phyloP scores from a whole-genome alignment of 2,329 filamentous ascomycete species.

The Fusarium tjaetaba region DNA sequence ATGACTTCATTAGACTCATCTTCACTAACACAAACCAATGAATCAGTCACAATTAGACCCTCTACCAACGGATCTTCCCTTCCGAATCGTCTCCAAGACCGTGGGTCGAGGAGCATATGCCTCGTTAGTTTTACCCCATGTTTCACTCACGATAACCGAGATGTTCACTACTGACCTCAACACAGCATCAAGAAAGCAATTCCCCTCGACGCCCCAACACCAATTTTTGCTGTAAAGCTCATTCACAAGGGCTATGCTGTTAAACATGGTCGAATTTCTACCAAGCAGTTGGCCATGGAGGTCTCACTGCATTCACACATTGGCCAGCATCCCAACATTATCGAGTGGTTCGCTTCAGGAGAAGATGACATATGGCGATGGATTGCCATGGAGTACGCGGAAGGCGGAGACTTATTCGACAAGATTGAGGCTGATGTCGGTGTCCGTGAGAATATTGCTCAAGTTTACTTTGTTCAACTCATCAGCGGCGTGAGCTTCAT shows the following conservation, averaged over 20 bases:
- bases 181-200: conserved; percentile 90
- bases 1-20: not conserved
- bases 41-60: conserved; percentile 89
- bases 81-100: conserved; percentile 94
- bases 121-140: conserved; percentile 69
- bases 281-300: conserved; percentile 92
- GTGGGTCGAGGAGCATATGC: conserved; percentile 97
- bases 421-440: conserved; percentile 99
- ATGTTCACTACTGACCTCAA: conserved; percentile 6
- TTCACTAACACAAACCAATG: conserved; percentile 49
- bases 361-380: conserved; percentile 90
- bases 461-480: conserved; percentile 95
- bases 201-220: conserved; percentile 72
- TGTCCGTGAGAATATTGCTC: conserved; percentile 92
- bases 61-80: conserved; percentile 85
- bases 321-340: conserved; percentile 90
- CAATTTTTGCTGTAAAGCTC: conserved; percentile 96
- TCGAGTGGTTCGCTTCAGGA: conserved; percentile 88
- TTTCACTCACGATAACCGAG: conserved; percentile 2
- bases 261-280: conserved; percentile 85
- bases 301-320: conserved; percentile 89
- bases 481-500: conserved; percentile 92
- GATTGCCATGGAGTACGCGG: conserved; percentile 98
- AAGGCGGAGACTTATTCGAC: conserved; percentile 96
- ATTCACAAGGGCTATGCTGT: conserved; percentile 97